These are phyloP conservation scores for Schrenkiella parvula DNA, from an alignment of 345 rosid genomes.

Conservation along the genomic window DNA sequence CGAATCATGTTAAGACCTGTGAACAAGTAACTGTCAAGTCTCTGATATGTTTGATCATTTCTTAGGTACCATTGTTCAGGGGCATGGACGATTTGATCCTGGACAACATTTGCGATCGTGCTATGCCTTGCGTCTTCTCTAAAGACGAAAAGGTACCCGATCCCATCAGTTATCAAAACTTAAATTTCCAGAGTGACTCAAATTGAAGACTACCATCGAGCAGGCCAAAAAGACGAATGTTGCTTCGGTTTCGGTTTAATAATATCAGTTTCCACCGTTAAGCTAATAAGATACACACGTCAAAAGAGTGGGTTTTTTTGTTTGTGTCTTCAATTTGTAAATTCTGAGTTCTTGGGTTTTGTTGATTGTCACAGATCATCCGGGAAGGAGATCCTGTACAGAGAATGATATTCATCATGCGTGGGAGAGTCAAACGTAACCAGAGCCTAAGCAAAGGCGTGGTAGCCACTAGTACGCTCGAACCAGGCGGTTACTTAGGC, in stretches of 20 bases:
- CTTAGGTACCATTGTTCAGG: conserved; percentile 77
- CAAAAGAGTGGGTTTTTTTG: background rate
- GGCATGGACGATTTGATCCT: conserved; percentile 77
- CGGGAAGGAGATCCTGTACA: conserved; percentile 94
- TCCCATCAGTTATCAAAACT: background rate
- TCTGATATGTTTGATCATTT: background rate
- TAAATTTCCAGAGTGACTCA: no score
- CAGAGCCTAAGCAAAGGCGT: conserved; percentile 78
- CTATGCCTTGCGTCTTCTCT: conserved; percentile 65
- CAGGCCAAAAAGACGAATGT: background rate
- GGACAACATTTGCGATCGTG: conserved; percentile 91
- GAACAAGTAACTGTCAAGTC: background rate
- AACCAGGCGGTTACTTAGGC: conserved; percentile 78
- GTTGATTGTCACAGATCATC: conserved; percentile 50
- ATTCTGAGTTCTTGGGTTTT: background rate
- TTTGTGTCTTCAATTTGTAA: background rate
- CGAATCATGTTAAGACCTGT: background rate
- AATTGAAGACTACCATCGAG: background rate
- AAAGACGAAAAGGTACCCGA: conserved; percentile 75
- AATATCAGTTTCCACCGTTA: background rate
- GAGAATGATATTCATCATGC: conserved; percentile 67
- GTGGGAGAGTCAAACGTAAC: conserved; percentile 52
- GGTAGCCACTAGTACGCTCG: conserved; percentile 60
- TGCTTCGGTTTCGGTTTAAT: background rate
- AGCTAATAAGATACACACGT: background rate